Conservation (phyloP, 2,329 filamentous ascomycete species). For the Pestalotiopsis sp. region DNA sequence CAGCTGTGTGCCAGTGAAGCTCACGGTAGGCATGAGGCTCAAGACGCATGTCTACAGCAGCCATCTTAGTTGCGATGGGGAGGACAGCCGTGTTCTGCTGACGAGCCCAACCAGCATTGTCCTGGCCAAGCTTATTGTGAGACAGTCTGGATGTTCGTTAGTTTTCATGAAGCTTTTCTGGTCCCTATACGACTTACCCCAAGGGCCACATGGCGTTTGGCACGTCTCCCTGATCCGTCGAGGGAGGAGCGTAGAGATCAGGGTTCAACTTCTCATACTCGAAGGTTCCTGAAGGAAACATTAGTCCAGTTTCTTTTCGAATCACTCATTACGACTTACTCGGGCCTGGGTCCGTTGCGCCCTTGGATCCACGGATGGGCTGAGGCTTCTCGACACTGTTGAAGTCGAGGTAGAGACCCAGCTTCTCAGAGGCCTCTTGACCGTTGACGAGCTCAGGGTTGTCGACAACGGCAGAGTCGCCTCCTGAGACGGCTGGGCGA, state of each 20-base stretch:
- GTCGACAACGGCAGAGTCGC: slow-evolving; percentile 39
- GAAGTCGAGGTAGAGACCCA: slow-evolving; percentile 58
- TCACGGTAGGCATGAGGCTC: slow-evolving; percentile 61
- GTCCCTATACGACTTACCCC: slow-evolving; percentile 27
- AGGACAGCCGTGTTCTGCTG: slow-evolving; percentile 55
- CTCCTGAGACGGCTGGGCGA: slow-evolving; percentile 36
- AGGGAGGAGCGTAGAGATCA: slow-evolving; percentile 55
- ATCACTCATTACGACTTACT: slow-evolving; percentile 27
- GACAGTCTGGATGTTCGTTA: neutral
- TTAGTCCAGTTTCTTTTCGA: neutral
- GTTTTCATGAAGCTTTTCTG: neutral
- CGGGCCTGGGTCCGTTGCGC: slow-evolving; percentile 54
- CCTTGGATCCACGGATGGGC: slow-evolving; percentile 53
- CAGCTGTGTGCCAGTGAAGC: slow-evolving; percentile 29
- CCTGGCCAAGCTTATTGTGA: slow-evolving; percentile 47
- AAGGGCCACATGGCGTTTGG: slow-evolving; percentile 55
- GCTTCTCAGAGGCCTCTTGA: slow-evolving; percentile 49
- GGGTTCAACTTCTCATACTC: slow-evolving; percentile 56
- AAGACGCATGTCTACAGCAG: slow-evolving; percentile 61
- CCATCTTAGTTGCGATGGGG: slow-evolving; percentile 52
- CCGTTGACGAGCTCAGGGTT: slow-evolving; percentile 46
- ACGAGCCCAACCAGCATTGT: slow-evolving; percentile 53
- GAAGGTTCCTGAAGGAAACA: slow-evolving; percentile 36
- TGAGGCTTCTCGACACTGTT: slow-evolving; percentile 52
- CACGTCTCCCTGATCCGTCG: slow-evolving; percentile 51